These are phyloP conservation scores for Stephania cephalantha DNA, from an alignment of 164 flowering plant genomes.

Conservation along the genomic window DNA sequence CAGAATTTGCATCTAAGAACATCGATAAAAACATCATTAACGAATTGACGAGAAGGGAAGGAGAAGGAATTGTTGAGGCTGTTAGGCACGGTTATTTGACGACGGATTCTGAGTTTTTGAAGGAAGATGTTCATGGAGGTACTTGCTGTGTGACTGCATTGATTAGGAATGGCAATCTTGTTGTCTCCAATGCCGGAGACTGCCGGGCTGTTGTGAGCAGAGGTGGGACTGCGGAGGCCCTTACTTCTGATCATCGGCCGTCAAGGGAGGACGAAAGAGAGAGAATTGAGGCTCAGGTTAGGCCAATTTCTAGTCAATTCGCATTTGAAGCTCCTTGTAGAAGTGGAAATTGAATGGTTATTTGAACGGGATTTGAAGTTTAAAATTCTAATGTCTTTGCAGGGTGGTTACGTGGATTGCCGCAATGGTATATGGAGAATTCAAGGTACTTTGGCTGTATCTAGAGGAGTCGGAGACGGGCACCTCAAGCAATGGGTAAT, in stretches of 20 bases:
- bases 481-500: conserved; percentile 71
- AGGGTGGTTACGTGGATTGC: conserved; percentile 88
- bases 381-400: conserved; percentile 8
- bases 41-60: conserved; percentile 21
- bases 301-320: conserved; percentile 1
- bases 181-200: conserved; percentile 83
- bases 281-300: conserved; percentile 57
- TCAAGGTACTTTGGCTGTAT: conserved; percentile 81
- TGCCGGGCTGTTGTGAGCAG: conserved; percentile 84
- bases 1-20: conserved; percentile 52
- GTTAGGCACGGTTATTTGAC: conserved; percentile 50
- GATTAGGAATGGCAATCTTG: conserved; percentile 46
- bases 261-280: conserved; percentile 56
- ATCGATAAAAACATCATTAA: conserved; percentile 31
- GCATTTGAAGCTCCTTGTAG: background rate
- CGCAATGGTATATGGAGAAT: conserved; percentile 74
- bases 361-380: conserved; percentile 10
- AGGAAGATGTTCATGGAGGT: conserved; percentile 48
- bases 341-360: background rate
- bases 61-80: conserved; percentile 37
- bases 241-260: conserved; percentile 74
- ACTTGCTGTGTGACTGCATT: conserved; percentile 76
- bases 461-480: conserved; percentile 75
- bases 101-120: conserved; percentile 56
- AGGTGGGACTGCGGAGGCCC: conserved; percentile 69